Percentiles rank a stretch among this genome's conserved stretches.
These are phyloP conservation scores for Boletus vermiculosoides DNA, from an alignment of 768 basidiomycete genomes.

Conservation along the genomic window DNA sequence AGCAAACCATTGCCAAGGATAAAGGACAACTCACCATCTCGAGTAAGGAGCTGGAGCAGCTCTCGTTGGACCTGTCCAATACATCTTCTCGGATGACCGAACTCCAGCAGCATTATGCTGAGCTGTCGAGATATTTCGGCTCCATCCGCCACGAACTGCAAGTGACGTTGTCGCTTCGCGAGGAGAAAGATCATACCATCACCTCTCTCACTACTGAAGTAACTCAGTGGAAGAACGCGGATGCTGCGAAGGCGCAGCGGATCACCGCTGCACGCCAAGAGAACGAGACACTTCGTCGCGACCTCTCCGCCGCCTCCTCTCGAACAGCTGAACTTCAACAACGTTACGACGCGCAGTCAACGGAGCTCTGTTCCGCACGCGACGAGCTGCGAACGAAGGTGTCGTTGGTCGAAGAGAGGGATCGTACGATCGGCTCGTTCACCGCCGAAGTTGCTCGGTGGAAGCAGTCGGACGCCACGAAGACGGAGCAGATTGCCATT, in stretches of 20 bases:
- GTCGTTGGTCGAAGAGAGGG: not conserved
- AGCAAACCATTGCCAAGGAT: not conserved
- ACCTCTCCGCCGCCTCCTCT: not conserved
- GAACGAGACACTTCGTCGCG: not conserved
- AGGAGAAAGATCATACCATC: not conserved
- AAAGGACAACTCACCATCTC: conserved; percentile 1
- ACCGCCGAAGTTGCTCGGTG: not conserved
- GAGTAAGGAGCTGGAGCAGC: conserved; percentile 2
- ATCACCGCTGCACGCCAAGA: not conserved
- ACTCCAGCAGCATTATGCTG: not conserved
- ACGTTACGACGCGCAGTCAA: not conserved
- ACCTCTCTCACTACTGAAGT: not conserved
- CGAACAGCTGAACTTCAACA: not conserved
- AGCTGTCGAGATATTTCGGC: not conserved
- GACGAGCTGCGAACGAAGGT: not conserved
- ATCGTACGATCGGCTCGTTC: not conserved
- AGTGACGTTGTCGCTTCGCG: not conserved
- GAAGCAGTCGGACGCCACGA: not conserved
- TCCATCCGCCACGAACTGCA: not conserved
- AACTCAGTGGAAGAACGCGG: not conserved
- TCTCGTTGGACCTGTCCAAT: not conserved
- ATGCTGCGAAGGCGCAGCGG: not conserved
- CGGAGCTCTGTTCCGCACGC: not conserved
- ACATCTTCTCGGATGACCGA: not conserved
- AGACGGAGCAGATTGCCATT: not conserved